Conservation (phyloP, 2,329 filamentous ascomycete genomes). For the Stagonosporopsis tanaceti region DNA sequence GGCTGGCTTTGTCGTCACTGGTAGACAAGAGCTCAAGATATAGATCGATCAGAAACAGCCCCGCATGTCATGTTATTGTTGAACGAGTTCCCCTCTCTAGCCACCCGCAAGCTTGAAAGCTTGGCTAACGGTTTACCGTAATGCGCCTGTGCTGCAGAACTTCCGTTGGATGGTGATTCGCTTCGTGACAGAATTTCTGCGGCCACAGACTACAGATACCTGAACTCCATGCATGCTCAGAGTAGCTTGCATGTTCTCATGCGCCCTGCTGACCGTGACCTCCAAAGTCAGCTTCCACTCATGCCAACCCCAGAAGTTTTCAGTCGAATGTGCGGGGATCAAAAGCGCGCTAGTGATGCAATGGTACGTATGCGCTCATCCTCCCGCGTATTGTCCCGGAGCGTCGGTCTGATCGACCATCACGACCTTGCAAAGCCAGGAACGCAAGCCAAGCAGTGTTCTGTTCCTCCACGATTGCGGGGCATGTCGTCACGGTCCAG, state of each 20-base stretch:
- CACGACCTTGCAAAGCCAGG: neutral
- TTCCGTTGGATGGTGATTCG: neutral
- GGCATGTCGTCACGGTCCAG: conserved; percentile 13
- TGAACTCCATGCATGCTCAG: neutral
- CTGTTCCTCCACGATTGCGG: conserved; percentile 3
- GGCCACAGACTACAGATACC: neutral
- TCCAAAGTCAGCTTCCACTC: neutral
- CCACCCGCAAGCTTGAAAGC: neutral
- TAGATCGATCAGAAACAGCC: neutral
- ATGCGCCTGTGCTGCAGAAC: neutral
- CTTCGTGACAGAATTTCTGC: neutral
- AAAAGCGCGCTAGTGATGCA: neutral
- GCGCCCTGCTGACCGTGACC: neutral
- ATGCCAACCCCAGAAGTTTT: neutral
- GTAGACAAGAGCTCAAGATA: neutral
- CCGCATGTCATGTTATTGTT: neutral
- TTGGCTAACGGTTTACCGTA: neutral
- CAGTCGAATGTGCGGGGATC: neutral
- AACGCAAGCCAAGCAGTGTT: conserved; percentile 2
- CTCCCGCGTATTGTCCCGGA: conserved; percentile 10
- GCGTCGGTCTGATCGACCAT: conserved; percentile 1
- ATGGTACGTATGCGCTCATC: neutral
- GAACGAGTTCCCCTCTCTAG: neutral
- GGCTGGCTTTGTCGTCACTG: neutral
- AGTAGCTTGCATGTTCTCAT: neutral